Base-by-base conservation (phyloP, 2,329 filamentous ascomycete genomes). In the Dactylella cylindrospora region DNA sequence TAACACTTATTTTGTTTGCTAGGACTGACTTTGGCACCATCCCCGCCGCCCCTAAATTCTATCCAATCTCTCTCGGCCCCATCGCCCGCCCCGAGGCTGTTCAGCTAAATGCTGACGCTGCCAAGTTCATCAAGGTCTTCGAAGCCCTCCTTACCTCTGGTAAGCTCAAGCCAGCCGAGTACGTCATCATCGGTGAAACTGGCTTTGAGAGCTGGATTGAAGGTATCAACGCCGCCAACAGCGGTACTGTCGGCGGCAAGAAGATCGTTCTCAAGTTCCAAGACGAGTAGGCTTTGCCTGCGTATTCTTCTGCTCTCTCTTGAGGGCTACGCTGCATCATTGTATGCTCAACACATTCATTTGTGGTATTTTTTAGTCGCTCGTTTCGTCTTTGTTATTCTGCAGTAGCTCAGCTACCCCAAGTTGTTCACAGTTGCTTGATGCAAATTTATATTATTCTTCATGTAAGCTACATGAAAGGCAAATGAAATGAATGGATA, bases 231-330 rank as follows among this genome's bases (percentile, higher is more conserved):
- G 23, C 50, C 29, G 43, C 43, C 10, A 49, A 26, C 23, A 12
- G 13, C 15, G 40, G 40, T 10, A 26, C 41, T 1, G n/a, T n/a
- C n/a, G n/a, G n/a, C n/a, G 49, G 35, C 2, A 62, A 62, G 49
- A 62, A 62, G 31, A 32, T 62, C 13, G 43, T 62, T 12, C 49
- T 46, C 23, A 49, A 62, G 25, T 29, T 62, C n/a, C 57, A 62
- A 25, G 43, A 54, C 25, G 55, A 61, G 32, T 61, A 47, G 29
- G n/a, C n/a, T n/a, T n/a, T n/a, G n/a, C n/a, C n/a, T n/a, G n/a
- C n/a, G n/a, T n/a, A n/a, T n/a, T n/a, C n/a, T n/a, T n/a, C n/a
- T n/a, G n/a, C n/a, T n/a, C n/a, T n/a, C n/a, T n/a, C n/a, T n/a
- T n/a, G n/a, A n/a, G n/a, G n/a, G n/a, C n/a, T n/a, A n/a, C n/a